These are phyloP conservation scores for Ophiostoma fasciatum DNA, from an alignment of 2,329 filamentous ascomycete species.

Conservation along the genomic window DNA sequence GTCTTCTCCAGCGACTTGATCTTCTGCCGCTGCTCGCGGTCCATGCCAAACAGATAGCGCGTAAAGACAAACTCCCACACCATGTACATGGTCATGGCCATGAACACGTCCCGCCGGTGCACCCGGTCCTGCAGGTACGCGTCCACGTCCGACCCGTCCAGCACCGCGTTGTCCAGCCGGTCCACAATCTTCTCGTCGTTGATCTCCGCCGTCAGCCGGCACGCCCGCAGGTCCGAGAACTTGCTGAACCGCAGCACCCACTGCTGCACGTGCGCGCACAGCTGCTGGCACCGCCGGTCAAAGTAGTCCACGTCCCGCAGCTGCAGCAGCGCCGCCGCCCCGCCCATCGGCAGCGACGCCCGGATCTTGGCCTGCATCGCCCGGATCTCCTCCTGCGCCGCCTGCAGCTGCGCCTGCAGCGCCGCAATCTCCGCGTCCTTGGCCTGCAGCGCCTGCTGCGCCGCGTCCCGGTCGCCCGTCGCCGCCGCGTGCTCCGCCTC, in stretches of 20 bases:
- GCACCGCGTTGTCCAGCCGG: constrained; percentile 81
- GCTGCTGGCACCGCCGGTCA: constrained; percentile 79
- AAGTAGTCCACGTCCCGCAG: constrained; percentile 90
- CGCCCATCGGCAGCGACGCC: constrained; percentile 40
- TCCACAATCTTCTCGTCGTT: constrained; percentile 88
- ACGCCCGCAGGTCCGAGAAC: constrained; percentile 83
- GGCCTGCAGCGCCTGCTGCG: constrained; percentile 41
- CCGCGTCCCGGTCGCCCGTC: constrained; percentile 47
- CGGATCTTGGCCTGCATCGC: constrained; percentile 44
- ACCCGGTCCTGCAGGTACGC: constrained; percentile 77
- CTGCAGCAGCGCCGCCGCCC: constrained; percentile 49
- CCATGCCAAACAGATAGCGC: constrained; percentile 96
- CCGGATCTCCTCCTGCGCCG: constrained; percentile 48
- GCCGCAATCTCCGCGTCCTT: constrained; percentile 74
- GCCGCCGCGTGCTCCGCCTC: constrained; percentile 52
- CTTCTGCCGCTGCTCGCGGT: constrained; percentile 92
- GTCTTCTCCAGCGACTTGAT: constrained; percentile 92
- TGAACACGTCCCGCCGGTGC: constrained; percentile 82
- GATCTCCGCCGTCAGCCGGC: constrained; percentile 69
- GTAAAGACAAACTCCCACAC: constrained; percentile 99
- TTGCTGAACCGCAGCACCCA: constrained; percentile 98
- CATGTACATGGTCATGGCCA: constrained; percentile 98
- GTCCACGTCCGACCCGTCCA: constrained; percentile 91
- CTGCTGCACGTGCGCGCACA: constrained; percentile 91
- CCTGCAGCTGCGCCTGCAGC: constrained; percentile 63